Base-by-base conservation (phyloP, 2,329 filamentous ascomycete species). In the Monosporascus sp. region DNA sequence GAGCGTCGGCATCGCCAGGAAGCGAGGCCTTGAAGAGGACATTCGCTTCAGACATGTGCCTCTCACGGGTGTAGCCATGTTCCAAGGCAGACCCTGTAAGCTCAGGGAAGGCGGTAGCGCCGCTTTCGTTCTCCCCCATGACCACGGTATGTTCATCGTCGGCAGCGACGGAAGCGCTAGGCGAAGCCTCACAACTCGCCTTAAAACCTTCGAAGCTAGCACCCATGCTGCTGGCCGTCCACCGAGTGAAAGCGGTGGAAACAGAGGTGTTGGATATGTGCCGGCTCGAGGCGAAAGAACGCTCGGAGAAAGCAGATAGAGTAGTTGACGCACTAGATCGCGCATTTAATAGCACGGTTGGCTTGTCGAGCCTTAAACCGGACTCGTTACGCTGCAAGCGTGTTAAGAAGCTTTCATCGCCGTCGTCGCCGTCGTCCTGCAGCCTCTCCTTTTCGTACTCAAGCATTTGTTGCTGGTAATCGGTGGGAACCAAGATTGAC, bases 401-500 rank as follows among this genome's bases (percentile, higher is more conserved):
- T 3, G 51, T 36, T 6, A 54, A 52, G 49, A 64, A 64, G 53
- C 64, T 68, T 6, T 65, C 61, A 11, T 67, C 65, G 15, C 68
- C 63, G 47, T 69, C 67, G 25, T 70, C 66, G 22, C 65, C 62
- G 14, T 66, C 61, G 20, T 70, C 66, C 47, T 60, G 57, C n/a
- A 62, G 56, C 31, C 66, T 61, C 11, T 60, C 59, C 49, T 57
- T 53, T 51, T 75, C 74, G 39, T 70, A 69, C 14, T 68, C 62
- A 41, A 78, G 64, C 72, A 83, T 78, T 59, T 83, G 75, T 55
- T 78, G 74, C 50, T 80, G 75, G 58, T 78, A 83, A 49, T 86
- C 83, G 47, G 72, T 68, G 14, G 83, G 82, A 50, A 86, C 83
- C 48, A 86, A 72, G n/a, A 86, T 72, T 3, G 80, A 80, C 0